Evolutionary conservation across 1,284 basidiomycete species (phyloP).

Genomic region (Ustilago nuda): DNA sequence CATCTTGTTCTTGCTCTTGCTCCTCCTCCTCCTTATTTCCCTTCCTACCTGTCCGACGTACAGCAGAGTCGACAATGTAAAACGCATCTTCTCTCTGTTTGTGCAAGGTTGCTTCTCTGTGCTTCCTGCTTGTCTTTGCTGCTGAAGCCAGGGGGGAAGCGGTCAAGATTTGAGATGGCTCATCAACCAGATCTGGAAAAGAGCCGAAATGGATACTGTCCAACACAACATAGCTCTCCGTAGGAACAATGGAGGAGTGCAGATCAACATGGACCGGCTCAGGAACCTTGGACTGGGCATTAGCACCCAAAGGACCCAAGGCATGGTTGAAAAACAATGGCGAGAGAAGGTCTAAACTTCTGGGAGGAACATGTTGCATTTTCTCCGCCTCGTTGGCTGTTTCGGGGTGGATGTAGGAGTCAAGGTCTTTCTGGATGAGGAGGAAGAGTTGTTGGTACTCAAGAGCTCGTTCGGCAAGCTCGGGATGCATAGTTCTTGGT

Average conservation of each 20-base stretch:
- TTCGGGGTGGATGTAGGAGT: neutral
- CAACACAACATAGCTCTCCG: constrained; percentile 25
- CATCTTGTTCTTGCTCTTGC: constrained; percentile 32
- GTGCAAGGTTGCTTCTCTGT: constrained; percentile 15
- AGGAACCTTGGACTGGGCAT: constrained; percentile 82
- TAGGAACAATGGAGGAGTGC: constrained; percentile 82
- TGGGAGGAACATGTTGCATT: constrained; percentile 72
- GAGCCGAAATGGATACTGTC: constrained; percentile 22
- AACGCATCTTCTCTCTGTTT: constrained; percentile 44
- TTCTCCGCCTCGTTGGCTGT: neutral
- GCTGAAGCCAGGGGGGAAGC: neutral
- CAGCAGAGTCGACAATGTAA: constrained; percentile 36
- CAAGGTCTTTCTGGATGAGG: constrained; percentile 84
- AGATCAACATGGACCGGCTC: constrained; percentile 87
- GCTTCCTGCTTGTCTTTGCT: neutral
- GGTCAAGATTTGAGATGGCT: neutral
- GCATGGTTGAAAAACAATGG: constrained; percentile 84
- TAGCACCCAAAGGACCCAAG: constrained; percentile 83
- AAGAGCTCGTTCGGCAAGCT: constrained; percentile 90
- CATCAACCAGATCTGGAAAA: constrained; percentile 11
- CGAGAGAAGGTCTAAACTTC: constrained; percentile 86
- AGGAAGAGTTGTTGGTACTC: constrained; percentile 82
- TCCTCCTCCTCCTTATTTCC: neutral
- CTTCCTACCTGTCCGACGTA: neutral
- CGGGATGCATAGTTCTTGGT: constrained; percentile 76